Base-by-base conservation (phyloP, 75 land plant genomes). In the Adiantum capillusveneris region DNA sequence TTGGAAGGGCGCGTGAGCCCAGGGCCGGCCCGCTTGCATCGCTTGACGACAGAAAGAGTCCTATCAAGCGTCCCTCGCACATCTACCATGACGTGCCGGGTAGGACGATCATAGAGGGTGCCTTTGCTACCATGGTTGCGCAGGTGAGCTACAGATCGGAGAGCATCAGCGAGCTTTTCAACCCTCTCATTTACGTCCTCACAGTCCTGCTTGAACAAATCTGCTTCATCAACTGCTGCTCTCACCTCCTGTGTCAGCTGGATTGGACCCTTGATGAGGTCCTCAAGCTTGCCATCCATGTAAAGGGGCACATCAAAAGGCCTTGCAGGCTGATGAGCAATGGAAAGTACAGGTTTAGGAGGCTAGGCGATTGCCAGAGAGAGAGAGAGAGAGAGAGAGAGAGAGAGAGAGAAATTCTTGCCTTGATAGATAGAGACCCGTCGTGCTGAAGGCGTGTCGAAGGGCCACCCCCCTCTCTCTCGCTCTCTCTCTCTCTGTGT, bases 141-240 rank as follows among this genome's bases (percentile, higher is more conserved):
- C 30, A 75, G 41, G 2, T 79, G 66, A 9, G 63, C 79, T 18
- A 57, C 73, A 7, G 29, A 14, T 19, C 81, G 76, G 54, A 91
- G 88, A 73, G 62, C 46, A 17, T 61, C 25, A 6, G 65, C 58
- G 25, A 91, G 65, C 16, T 56, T 64, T 19, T 77, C 83, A 14
- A 67, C 84, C 31, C 48, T 81, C 42, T 53, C 67, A 44, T 41
- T 53, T 14, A 91, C 54, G 17, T 91, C 88, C 18, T 26, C 0
- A 53, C 88, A 90, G 53, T 90, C 92, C 34, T 54, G 57, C 43
- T 79, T 79, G 77, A 75, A 84, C 0, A 76, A 79, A 22, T 81
- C 68, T 0, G 87, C 79, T 21, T 87, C 82, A 0, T 44, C 64
- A 11, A 65, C 72, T 3, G 78, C 75, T 26, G 59, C 43, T 14